These are phyloP conservation scores for Discostella stelligeroides DNA, from an alignment of 108 stramenopile species.

Conservation along the genomic window DNA sequence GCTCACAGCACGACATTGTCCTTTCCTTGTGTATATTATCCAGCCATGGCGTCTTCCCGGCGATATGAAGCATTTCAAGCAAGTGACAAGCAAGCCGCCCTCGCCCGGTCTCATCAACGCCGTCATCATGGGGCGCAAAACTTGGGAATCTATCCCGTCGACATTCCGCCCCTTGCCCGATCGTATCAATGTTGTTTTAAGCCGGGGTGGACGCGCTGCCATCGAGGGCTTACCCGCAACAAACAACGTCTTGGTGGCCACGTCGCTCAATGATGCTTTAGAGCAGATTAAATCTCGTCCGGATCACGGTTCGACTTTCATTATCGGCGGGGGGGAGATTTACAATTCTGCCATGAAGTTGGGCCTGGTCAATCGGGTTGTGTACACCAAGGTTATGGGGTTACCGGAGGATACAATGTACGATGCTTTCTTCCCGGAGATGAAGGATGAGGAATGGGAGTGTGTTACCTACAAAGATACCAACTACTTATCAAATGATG, in stretches of 20 bases:
- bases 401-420: slow-evolving; percentile 61
- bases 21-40: neutral
- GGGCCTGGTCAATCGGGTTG: slow-evolving; percentile 65
- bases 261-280: slow-evolving; percentile 82
- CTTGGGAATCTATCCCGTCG: slow-evolving; percentile 96
- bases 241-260: slow-evolving; percentile 71
- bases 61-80: slow-evolving; percentile 86
- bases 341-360: slow-evolving; percentile 84
- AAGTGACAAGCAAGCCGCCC: slow-evolving; percentile 62
- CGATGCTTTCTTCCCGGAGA: slow-evolving; percentile 82
- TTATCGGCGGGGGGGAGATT: slow-evolving; percentile 94
- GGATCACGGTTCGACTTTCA: slow-evolving; percentile 79
- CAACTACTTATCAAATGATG: slow-evolving; percentile 14
- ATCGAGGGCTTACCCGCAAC: slow-evolving; percentile 35
- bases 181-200: slow-evolving; percentile 94
- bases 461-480: slow-evolving; percentile 38
- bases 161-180: slow-evolving; percentile 92
- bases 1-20: neutral
- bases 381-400: slow-evolving; percentile 72
- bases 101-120: slow-evolving; percentile 80
- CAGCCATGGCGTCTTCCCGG: slow-evolving; percentile 83
- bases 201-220: slow-evolving; percentile 44
- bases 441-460: slow-evolving; percentile 61
- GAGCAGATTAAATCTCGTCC: slow-evolving; percentile 51
- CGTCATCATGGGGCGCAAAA: slow-evolving; percentile 99